A percentile compares a stretch with the other conserved stretches of the same genome.
Conservation (phyloP, 345 rosid species). For the Brassica juncea region DNA sequence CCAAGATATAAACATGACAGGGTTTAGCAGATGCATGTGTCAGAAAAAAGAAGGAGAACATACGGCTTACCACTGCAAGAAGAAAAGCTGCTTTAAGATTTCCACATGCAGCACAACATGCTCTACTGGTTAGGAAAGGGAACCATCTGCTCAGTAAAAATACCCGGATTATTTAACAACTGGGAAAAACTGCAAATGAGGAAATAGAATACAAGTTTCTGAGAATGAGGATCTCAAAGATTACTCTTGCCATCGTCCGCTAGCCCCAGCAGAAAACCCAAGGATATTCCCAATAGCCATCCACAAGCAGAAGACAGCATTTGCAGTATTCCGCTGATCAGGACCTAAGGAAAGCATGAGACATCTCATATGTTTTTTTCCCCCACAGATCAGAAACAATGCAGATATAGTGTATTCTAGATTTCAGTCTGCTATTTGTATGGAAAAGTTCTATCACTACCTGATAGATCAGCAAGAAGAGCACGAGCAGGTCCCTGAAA, state of each 20-base stretch:
- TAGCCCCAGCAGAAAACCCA: conserved; percentile 98
- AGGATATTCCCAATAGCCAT: conserved; percentile 96
- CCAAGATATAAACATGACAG: conserved; percentile 19
- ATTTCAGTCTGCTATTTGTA: conserved; percentile 4
- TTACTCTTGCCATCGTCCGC: conserved; percentile 92
- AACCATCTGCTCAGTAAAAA: conserved; percentile 72
- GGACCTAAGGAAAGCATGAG: conserved; percentile 55
- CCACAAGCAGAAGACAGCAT: conserved; percentile 95
- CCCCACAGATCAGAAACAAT: conserved; percentile 14
- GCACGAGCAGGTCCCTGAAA: conserved; percentile 98
- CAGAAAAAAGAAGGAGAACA: conserved; percentile 24
- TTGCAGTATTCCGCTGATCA: conserved; percentile 88
- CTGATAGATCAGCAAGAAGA: conserved; percentile 90
- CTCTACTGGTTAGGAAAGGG: conserved; percentile 85
- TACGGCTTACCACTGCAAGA: conserved; percentile 77
- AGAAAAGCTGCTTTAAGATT: conserved; percentile 98
- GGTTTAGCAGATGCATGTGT: background rate
- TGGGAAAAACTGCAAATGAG: conserved; percentile 23
- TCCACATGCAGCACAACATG: conserved; percentile 96
- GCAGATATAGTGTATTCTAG: background rate
- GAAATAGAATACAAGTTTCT: conserved; percentile 16
- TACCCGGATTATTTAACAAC: conserved; percentile 10
- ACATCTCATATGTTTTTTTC: conserved; percentile 15
- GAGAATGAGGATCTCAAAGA: conserved; percentile 17
- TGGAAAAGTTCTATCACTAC: conserved; percentile 36